phyloP scores from a whole-genome alignment of 163 green algal species.

The Volvox carteri region DNA sequence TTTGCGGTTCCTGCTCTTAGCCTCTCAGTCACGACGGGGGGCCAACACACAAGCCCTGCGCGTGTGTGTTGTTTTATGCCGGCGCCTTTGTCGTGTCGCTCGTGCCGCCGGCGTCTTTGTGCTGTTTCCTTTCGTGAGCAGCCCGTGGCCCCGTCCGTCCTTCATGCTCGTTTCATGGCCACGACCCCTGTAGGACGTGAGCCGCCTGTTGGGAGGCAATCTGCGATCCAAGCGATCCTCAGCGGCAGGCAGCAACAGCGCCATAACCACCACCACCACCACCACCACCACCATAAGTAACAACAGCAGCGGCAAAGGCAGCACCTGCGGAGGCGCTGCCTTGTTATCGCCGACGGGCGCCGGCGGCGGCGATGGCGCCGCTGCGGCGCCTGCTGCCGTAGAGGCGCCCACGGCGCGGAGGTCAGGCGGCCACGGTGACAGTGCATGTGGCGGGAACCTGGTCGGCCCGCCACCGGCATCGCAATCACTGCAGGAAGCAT shows the following conservation, averaged over 20 bases:
- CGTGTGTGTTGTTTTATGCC: too few relatives aligned
- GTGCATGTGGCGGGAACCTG: neutral
- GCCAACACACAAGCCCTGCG: too few relatives aligned
- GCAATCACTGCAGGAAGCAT: slow-evolving; percentile 8
- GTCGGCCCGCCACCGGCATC: neutral
- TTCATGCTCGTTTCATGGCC: neutral
- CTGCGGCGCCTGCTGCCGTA: neutral
- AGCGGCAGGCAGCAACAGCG: neutral
- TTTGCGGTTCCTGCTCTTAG: neutral
- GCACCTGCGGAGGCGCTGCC: neutral
- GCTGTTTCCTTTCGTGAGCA: neutral
- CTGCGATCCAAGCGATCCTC: neutral
- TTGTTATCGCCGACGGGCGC: too few relatives aligned
- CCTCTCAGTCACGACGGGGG: too few relatives aligned
- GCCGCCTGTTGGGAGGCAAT: neutral
- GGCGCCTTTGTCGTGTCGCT: too few relatives aligned
- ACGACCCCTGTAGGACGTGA: neutral
- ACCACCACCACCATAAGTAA: neutral
- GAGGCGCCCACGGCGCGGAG: neutral
- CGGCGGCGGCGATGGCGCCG: neutral
- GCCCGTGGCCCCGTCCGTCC: neutral
- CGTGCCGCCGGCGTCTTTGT: neutral
- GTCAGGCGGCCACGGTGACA: neutral
- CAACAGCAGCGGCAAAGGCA: neutral
- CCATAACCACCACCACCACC: neutral